A percentile compares a stretch with the other conserved stretches of the same genome.
phyloP scores from a whole-genome alignment of 2,329 filamentous ascomycete species.

The Penicillium crustosum region DNA sequence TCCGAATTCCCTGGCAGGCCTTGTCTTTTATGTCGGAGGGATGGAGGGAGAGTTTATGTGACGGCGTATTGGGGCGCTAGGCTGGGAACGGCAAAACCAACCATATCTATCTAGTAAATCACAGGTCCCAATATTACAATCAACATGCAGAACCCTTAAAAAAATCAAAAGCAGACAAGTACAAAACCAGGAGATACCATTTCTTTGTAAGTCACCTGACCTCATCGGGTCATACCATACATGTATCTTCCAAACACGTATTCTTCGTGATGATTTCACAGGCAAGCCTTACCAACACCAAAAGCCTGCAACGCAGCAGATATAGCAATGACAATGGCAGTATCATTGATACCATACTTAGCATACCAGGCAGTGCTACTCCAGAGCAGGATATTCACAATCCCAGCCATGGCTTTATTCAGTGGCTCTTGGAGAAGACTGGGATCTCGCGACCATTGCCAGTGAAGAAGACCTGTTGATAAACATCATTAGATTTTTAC shows the following conservation, averaged over 20 bases:
- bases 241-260: not conserved
- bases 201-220: not conserved
- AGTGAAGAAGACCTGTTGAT: conserved; percentile 26
- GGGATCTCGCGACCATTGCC: conserved; percentile 28
- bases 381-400: conserved; percentile 29
- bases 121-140: too few species aligned
- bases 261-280: not conserved
- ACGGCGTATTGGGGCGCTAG: too few species aligned
- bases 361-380: conserved; percentile 35
- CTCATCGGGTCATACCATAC: not conserved
- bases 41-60: too few species aligned
- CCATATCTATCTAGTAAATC: too few species aligned
- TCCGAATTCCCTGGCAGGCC: too few species aligned
- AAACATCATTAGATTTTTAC: not conserved
- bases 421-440: conserved; percentile 27
- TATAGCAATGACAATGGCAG: conserved; percentile 20
- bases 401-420: conserved; percentile 31
- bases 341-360: conserved; percentile 28
- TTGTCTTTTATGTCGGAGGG: too few species aligned
- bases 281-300: conserved; percentile 17
- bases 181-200: not conserved
- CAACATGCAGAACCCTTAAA: not conserved
- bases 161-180: not conserved
- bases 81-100: too few species aligned
- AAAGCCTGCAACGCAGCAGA: conserved; percentile 28